Evolutionary conservation across 2,329 filamentous ascomycete species (phyloP).

Genomic region (Aureobasidium uvarum): DNA sequence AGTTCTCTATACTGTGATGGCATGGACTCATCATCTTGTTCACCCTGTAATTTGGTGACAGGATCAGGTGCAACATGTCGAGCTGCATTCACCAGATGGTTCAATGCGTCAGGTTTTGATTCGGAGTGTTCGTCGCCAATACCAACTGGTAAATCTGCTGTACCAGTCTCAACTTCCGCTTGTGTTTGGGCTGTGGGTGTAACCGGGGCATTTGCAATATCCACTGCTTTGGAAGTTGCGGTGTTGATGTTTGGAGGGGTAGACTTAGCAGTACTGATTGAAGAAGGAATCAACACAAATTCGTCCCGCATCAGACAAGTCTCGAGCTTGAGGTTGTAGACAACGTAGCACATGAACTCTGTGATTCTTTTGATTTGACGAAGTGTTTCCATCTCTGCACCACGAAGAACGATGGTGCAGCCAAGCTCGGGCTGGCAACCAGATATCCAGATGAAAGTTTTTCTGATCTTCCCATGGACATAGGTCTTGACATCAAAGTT

Average conservation of each 20-base stretch:
- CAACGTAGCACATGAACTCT: slow-evolving; percentile 98
- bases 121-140: background rate
- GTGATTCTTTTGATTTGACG: slow-evolving; percentile 86
- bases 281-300: slow-evolving; percentile 74
- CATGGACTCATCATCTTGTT: slow-evolving; percentile 47
- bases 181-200: slow-evolving; percentile 2
- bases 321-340: slow-evolving; percentile 95
- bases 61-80: slow-evolving; percentile 24
- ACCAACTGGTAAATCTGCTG: background rate
- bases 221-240: background rate
- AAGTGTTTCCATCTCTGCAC: slow-evolving; percentile 68
- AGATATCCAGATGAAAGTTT: slow-evolving; percentile 93
- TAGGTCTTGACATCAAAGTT: slow-evolving; percentile 97
- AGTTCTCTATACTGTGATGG: slow-evolving; percentile 94
- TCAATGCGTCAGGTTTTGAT: slow-evolving; percentile 6
- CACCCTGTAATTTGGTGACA: background rate
- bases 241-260: slow-evolving; percentile 11
- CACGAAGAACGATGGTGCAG: slow-evolving; percentile 89
- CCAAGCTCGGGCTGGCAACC: slow-evolving; percentile 87
- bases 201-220: background rate
- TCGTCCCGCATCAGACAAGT: slow-evolving; percentile 93
- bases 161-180: background rate
- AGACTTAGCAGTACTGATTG: slow-evolving; percentile 6
- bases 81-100: slow-evolving; percentile 24
- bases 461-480: slow-evolving; percentile 78